Evolutionary conservation across 371 early-diverging fungal genomes (phyloP).

Genomic region (Mortierella sp.): DNA sequence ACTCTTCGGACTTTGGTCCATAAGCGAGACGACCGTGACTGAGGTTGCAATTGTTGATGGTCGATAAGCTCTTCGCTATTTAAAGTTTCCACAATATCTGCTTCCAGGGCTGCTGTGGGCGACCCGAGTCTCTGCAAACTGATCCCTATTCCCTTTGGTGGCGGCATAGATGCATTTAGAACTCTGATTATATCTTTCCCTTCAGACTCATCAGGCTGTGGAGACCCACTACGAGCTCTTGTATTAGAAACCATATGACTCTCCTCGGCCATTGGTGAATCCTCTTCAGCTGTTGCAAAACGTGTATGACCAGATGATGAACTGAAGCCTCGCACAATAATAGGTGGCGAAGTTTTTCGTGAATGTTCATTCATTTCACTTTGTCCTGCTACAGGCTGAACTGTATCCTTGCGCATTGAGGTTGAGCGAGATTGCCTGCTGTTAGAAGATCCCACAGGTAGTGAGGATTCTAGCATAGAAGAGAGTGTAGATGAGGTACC

Average conservation of each 20-base stretch:
- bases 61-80: slow-evolving; percentile 4
- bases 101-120: neutral
- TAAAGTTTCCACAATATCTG: slow-evolving; percentile 2
- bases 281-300: neutral
- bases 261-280: neutral
- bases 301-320: slow-evolving; percentile 8
- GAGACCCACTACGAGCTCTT: neutral
- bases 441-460: neutral
- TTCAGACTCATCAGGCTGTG: slow-evolving; percentile 5
- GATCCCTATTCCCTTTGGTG: neutral
- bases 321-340: slow-evolving; percentile 39
- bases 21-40: slow-evolving; percentile 27
- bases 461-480: slow-evolving; percentile 7
- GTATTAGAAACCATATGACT: neutral
- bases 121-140: neutral
- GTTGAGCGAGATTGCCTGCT: neutral
- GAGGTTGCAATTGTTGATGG: neutral
- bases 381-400: neutral
- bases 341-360: slow-evolving; percentile 11
- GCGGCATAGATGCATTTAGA: neutral
- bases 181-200: neutral
- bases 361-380: neutral
- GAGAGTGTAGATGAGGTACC: neutral
- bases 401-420: neutral
- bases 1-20: slow-evolving; percentile 42